These are phyloP conservation scores for Chrysanthemum lavandulifolium DNA, from an alignment of 129 eudicot species.

Conservation along the genomic window DNA sequence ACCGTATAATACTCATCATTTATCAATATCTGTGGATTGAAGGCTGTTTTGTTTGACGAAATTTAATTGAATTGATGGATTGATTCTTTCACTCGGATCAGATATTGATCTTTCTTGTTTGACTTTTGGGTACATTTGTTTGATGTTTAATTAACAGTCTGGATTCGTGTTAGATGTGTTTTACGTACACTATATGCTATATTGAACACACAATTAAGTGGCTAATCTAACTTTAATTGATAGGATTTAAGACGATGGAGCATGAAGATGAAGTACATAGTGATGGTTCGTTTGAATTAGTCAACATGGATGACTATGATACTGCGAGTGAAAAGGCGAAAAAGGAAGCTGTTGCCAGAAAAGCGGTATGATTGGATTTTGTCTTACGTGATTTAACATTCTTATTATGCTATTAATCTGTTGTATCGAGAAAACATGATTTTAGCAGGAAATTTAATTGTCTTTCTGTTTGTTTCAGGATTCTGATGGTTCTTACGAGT, in stretches of 20 bases:
- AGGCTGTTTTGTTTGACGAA: too few relatives aligned
- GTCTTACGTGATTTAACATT: neutral
- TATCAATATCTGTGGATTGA: too few relatives aligned
- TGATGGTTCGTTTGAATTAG: slow-evolving; percentile 45
- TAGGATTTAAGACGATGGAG: slow-evolving; percentile 30
- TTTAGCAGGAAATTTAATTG: neutral
- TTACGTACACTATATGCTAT: neutral
- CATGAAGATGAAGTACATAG: slow-evolving; percentile 30
- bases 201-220: neutral
- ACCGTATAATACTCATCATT: neutral
- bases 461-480: slow-evolving; percentile 29
- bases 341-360: slow-evolving; percentile 10
- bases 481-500: slow-evolving; percentile 37
- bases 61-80: too few relatives aligned
- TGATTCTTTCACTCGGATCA: too few relatives aligned
- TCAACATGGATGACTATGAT: slow-evolving; percentile 32
- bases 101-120: too few relatives aligned
- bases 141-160: neutral
- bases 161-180: neutral
- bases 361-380: slow-evolving; percentile 13
- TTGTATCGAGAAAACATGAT: neutral
- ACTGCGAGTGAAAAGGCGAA: slow-evolving; percentile 7
- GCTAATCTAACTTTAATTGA: neutral
- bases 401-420: too few relatives aligned
- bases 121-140: too few relatives aligned